Conservation (phyloP, 192 early-diverging fungal species). For the Pilaira anomala region DNA sequence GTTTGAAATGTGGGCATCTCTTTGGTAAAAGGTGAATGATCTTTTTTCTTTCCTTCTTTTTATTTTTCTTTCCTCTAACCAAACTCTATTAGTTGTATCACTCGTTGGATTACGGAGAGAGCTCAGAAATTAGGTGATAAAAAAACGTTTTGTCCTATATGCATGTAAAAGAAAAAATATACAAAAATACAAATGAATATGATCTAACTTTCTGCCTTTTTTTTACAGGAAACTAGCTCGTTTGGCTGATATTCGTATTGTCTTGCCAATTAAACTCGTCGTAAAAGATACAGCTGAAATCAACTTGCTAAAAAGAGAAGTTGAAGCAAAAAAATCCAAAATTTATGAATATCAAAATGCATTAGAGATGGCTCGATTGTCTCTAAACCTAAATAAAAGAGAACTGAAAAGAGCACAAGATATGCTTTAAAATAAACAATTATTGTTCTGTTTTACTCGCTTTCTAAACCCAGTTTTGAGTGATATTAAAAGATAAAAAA, state of each 20-base stretch:
- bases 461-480: not conserved
- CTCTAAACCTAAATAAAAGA: not conserved
- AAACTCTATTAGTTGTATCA: not conserved
- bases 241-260: not conserved
- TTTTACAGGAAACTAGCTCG: not conserved
- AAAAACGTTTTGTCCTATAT: not conserved
- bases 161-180: not conserved
- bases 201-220: not conserved
- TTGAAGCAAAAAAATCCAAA: not conserved
- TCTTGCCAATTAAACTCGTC: not conserved
- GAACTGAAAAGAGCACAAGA: not conserved
- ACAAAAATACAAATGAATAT: too few relatives aligned
- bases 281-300: not conserved
- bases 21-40: conserved; percentile 21
- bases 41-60: not conserved
- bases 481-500: too few relatives aligned
- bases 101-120: not conserved
- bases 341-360: not conserved
- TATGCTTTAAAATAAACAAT: not conserved
- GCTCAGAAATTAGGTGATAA: not conserved
- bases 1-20: conserved; percentile 20
- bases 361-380: not conserved
- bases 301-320: not conserved
- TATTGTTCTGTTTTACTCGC: too few relatives aligned
- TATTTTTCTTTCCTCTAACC: not conserved